Evolutionary conservation across 1,284 basidiomycete genomes (phyloP), one percentile per base, ranked within the genome.

Genomic region (Retiboletus flavoniger): DNA sequence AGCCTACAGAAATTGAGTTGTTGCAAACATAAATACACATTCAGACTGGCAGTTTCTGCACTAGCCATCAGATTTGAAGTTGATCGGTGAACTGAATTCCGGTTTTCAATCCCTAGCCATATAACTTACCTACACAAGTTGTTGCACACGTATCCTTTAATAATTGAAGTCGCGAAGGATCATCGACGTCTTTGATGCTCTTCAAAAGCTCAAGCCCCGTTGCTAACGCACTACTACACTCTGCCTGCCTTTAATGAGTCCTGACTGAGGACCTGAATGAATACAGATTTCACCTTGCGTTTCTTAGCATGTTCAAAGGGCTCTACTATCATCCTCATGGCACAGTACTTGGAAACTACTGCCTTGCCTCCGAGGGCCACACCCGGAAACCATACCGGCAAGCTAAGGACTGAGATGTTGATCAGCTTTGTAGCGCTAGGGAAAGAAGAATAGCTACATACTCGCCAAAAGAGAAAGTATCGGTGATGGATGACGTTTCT

Each of bases 1-100:
- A 1, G 75, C 77, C 79, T 81, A n/a, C 35, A 44, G 47, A 43
- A 31, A 24, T 0, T 54, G 31, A 56, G 42, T 14, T n/a, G 6
- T 26, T 44, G 36, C 28, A 35, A n/a, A n/a, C 14, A 17, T 11
- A 16, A 4, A 47, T 3, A 38, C 5, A 21, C 1, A 21, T 14
- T 19, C 3, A 26, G 24, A 58, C 63, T 34, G 5, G 64, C 63
- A 1, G 63, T 64, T 47, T 60, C 65, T 47, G 59, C 57, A 19
- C 65, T 62, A 34, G 64, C 65, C 69, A 13, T 51, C 2, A 3
- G 3, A 39, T 42, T 36, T 9, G 17, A 24, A 24, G 43, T 42
- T 1, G 8, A 13, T 46, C 5, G 11, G 31, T 35, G 35, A 40
- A 17, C 35, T 14, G 17, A 39, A 29, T 13, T 19, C 34, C 11